These are phyloP conservation scores for Xylariales sp. DNA, from an alignment of 2,329 filamentous ascomycete species.

Conservation along the genomic window DNA sequence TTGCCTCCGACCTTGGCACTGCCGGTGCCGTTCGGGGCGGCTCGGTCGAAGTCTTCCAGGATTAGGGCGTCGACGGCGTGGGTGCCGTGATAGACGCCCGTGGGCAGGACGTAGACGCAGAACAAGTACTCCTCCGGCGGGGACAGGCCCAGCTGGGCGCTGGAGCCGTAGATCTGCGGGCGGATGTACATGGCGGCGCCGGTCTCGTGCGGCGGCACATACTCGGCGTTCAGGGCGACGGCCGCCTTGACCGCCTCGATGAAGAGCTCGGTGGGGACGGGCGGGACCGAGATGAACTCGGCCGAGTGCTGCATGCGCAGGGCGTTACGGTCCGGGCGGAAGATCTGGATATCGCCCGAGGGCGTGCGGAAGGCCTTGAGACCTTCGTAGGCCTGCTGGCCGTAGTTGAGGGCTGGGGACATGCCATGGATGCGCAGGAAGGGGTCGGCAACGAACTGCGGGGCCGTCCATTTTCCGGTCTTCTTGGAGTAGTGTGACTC, in stretches of 20 bases:
- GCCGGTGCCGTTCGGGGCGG: constrained; percentile 86
- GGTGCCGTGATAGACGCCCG: constrained; percentile 88
- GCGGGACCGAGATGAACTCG: constrained; percentile 76
- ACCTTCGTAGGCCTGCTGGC: constrained; percentile 97
- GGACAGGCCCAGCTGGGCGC: constrained; percentile 78
- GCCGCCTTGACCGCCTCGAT: constrained; percentile 72
- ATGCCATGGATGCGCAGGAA: constrained; percentile 90
- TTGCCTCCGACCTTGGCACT: constrained; percentile 94
- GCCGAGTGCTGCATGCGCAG: constrained; percentile 80
- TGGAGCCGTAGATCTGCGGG: constrained; percentile 81
- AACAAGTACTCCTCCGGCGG: constrained; percentile 93
- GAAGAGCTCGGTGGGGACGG: constrained; percentile 73
- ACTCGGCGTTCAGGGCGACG: constrained; percentile 84
- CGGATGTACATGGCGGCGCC: constrained; percentile 92
- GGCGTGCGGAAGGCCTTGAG: constrained; percentile 90
- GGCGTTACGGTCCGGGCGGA: constrained; percentile 84
- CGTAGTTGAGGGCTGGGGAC: constrained; percentile 93
- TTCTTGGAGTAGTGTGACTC: constrained; percentile 77
- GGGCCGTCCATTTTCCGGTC: constrained; percentile 72
- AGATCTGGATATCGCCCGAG: constrained; percentile 71
- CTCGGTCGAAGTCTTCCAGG: constrained; percentile 87
- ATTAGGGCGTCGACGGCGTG: constrained; percentile 85
- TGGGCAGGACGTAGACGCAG: constrained; percentile 83
- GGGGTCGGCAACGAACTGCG: constrained; percentile 76
- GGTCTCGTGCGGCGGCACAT: constrained; percentile 83